Conservation (phyloP, 1,284 basidiomycete species). For the Papiliotrema terrestris region DNA sequence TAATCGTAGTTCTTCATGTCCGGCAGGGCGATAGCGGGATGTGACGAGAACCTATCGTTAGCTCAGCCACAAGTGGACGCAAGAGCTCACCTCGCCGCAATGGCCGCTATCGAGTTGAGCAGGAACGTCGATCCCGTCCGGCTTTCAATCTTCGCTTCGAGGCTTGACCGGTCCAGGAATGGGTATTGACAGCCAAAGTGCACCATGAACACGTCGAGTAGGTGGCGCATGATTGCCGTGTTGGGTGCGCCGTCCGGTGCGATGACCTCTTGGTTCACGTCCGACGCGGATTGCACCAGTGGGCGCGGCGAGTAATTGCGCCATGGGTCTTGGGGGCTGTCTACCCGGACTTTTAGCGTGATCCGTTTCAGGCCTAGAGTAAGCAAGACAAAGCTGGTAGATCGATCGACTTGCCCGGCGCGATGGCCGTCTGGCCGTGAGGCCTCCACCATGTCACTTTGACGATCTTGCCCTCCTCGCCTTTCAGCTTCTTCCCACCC, state of each 20-base stretch:
- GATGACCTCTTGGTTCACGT: slow-evolving; percentile 1
- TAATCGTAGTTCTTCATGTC: slow-evolving; percentile 26
- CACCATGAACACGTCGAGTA: slow-evolving; percentile 18
- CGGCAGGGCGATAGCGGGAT: slow-evolving; percentile 26
- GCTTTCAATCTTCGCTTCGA: slow-evolving; percentile 12
- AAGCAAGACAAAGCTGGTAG: background rate
- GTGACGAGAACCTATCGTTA: slow-evolving; percentile 19
- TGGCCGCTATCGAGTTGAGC: slow-evolving; percentile 15
- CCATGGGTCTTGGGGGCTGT: slow-evolving; percentile 9
- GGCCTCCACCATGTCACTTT: slow-evolving; percentile 39
- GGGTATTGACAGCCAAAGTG: slow-evolving; percentile 23
- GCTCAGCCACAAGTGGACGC: background rate
- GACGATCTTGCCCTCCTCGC: slow-evolving; percentile 23
- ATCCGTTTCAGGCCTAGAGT: slow-evolving; percentile 24
- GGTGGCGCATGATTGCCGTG: slow-evolving; percentile 14
- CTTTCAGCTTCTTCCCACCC: background rate
- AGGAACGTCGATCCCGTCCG: slow-evolving; percentile 15
- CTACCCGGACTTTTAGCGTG: slow-evolving; percentile 30
- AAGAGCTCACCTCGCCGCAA: slow-evolving; percentile 15
- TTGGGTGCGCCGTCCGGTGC: slow-evolving; percentile 1
- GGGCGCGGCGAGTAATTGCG: background rate
- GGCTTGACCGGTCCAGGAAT: slow-evolving; percentile 6
- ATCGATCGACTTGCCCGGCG: slow-evolving; percentile 16
- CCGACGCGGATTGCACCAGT: background rate
- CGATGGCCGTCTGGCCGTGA: slow-evolving; percentile 36